These are phyloP conservation scores for Xylaria sp. DNA, from an alignment of 2,329 filamentous ascomycete species.

Conservation along the genomic window DNA sequence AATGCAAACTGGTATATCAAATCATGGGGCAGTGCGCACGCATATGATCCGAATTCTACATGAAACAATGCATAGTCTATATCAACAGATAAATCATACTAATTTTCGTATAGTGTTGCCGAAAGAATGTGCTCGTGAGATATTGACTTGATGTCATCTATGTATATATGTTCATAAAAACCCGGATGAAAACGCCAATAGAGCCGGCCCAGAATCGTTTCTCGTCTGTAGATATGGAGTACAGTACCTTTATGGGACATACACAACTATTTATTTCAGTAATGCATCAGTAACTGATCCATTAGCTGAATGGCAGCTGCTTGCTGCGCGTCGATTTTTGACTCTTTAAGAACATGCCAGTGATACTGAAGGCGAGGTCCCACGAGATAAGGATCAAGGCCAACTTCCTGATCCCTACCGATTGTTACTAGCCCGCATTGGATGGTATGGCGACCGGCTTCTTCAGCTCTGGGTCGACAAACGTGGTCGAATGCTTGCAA, in stretches of 20 bases:
- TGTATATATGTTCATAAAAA: background rate
- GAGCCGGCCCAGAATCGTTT: background rate
- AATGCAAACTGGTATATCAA: background rate
- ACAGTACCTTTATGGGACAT: background rate
- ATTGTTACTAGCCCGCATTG: constrained; percentile 39
- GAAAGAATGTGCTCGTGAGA: background rate
- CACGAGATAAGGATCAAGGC: constrained; percentile 33
- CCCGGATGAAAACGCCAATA: background rate
- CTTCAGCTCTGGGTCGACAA: constrained; percentile 45
- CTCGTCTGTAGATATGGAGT: background rate
- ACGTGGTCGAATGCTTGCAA: constrained; percentile 45
- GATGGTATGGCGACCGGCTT: constrained; percentile 33
- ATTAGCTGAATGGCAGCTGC: constrained; percentile 39
- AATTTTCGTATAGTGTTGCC: background rate
- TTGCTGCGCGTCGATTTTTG: constrained; percentile 36
- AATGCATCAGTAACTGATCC: constrained; percentile 38
- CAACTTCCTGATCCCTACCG: constrained; percentile 39
- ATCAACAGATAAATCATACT: background rate
- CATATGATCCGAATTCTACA: background rate
- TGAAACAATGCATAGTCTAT: background rate
- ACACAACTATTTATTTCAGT: background rate
- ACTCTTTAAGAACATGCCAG: constrained; percentile 37
- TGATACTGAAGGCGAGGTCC: constrained; percentile 36
- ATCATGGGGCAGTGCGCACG: no score
- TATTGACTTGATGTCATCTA: background rate